phyloP scores from a whole-genome alignment of 2,329 filamentous ascomycete species.

The Neocucurbitaria cava region DNA sequence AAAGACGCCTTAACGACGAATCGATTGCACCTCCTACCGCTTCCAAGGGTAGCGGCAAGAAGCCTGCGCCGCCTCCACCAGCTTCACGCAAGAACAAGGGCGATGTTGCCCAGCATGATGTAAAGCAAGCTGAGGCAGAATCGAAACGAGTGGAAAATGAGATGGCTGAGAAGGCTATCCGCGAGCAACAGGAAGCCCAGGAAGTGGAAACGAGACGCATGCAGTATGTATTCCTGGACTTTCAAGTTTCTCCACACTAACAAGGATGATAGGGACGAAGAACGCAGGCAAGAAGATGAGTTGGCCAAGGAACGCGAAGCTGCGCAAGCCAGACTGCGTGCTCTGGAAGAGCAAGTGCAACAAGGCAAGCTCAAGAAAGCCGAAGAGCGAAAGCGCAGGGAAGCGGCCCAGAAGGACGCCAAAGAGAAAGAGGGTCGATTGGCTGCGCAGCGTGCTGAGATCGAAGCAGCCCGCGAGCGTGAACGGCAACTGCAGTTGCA shows the following conservation, averaged over 20 bases:
- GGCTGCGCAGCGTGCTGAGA: slow-evolving; percentile 84
- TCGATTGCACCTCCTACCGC: slow-evolving; percentile 66
- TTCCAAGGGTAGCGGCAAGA: slow-evolving; percentile 50
- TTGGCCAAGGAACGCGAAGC: slow-evolving; percentile 80
- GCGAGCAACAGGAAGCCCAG: slow-evolving; percentile 77
- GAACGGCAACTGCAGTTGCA: slow-evolving; percentile 90
- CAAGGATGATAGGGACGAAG: slow-evolving; percentile 68
- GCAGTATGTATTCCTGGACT: slow-evolving; percentile 71
- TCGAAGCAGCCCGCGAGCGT: slow-evolving; percentile 87
- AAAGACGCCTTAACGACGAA: slow-evolving; percentile 82
- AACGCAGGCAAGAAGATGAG: slow-evolving; percentile 78
- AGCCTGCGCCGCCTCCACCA: slow-evolving; percentile 71
- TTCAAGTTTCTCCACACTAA: slow-evolving; percentile 14
- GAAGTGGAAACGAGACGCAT: slow-evolving; percentile 75
- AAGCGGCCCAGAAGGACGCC: slow-evolving; percentile 83
- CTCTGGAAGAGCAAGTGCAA: slow-evolving; percentile 90
- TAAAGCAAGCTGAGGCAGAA: slow-evolving; percentile 59
- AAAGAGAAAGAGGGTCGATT: slow-evolving; percentile 88
- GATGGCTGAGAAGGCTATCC: slow-evolving; percentile 60
- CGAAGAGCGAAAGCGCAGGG: slow-evolving; percentile 91
- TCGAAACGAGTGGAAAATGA: slow-evolving; percentile 66
- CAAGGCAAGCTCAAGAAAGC: slow-evolving; percentile 95
- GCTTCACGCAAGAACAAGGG: slow-evolving; percentile 74
- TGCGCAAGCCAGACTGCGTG: slow-evolving; percentile 81
- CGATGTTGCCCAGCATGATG: slow-evolving; percentile 65